phyloP scores from a whole-genome alignment of 192 early-diverging fungal genomes.

The Coemansia sp. region DNA sequence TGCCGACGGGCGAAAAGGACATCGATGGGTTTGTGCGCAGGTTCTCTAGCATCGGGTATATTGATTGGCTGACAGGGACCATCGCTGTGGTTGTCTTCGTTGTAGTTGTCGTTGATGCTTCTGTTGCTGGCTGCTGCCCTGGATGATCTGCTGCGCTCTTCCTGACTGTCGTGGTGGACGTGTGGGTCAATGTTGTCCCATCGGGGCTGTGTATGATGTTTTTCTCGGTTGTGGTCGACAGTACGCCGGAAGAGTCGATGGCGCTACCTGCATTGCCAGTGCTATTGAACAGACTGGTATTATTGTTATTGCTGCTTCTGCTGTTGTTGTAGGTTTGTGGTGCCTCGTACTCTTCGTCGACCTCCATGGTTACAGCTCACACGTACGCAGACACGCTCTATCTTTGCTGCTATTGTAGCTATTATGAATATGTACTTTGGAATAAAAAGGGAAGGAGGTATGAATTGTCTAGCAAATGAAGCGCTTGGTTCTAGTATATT shows the following conservation, averaged over 20 bases:
- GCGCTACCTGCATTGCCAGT: not conserved
- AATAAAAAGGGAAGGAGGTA: too few relatives aligned
- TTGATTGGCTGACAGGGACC: not conserved
- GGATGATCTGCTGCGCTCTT: not conserved
- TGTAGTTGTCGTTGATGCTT: slow-evolving; percentile 6
- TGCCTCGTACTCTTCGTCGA: slow-evolving; percentile 14
- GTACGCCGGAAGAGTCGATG: not conserved
- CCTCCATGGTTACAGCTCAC: slow-evolving; percentile 9
- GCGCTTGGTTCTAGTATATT: too few relatives aligned
- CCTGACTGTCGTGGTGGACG: not conserved
- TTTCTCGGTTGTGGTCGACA: not conserved
- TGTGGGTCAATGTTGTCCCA: not conserved
- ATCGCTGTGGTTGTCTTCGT: slow-evolving; percentile 12
- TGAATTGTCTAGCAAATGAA: too few relatives aligned
- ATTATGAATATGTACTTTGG: too few relatives aligned
- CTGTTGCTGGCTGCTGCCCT: slow-evolving; percentile 1
- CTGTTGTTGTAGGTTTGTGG: not conserved
- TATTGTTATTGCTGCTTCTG: not conserved
- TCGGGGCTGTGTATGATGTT: not conserved
- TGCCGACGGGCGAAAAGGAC: slow-evolving; percentile 28
- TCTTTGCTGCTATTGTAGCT: too few relatives aligned
- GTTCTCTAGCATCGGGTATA: not conserved
- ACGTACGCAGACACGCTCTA: not conserved
- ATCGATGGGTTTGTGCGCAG: slow-evolving; percentile 1
- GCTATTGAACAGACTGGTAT: not conserved